phyloP scores from a whole-genome alignment of 2,329 filamentous ascomycete species.

The Monosporascus sp. region DNA sequence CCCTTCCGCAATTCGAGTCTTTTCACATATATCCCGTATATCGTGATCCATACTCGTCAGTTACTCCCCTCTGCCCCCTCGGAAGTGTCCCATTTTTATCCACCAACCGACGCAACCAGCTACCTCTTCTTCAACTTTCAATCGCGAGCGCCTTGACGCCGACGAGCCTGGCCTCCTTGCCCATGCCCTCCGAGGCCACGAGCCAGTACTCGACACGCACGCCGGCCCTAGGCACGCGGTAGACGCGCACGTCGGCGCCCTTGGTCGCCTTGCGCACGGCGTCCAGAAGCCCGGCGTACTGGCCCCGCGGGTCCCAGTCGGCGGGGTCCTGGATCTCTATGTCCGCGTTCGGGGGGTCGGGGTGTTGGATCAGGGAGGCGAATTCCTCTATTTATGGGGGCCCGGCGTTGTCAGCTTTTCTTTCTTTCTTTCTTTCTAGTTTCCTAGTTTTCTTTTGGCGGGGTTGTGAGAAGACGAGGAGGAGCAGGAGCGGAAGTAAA shows the following conservation, averaged over 20 bases:
- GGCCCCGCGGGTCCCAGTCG: slow-evolving; percentile 67
- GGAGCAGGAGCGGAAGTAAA: too few species aligned
- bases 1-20: too few species aligned
- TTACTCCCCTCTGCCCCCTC: too few species aligned
- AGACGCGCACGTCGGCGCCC: slow-evolving; percentile 68
- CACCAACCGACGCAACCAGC: too few species aligned
- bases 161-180: slow-evolving; percentile 52
- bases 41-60: too few species aligned
- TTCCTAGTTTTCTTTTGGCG: too few species aligned
- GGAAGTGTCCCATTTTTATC: too few species aligned
- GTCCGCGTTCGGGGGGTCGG: slow-evolving; percentile 44
- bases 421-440: background rate
- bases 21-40: too few species aligned
- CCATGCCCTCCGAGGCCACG: slow-evolving; percentile 55
- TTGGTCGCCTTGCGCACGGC: slow-evolving; percentile 60
- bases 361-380: slow-evolving; percentile 58
- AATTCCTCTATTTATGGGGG: slow-evolving; percentile 54
- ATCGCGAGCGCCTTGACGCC: slow-evolving; percentile 74
- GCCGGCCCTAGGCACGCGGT: slow-evolving; percentile 57
- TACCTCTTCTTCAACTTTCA: slow-evolving; percentile 51
- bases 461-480: too few species aligned
- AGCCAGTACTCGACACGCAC: slow-evolving; percentile 76
- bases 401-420: background rate
- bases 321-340: slow-evolving; percentile 62
- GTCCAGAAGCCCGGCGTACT: slow-evolving; percentile 64